phyloP scores from a whole-genome alignment of 2,329 filamentous ascomycete genomes.

The Westerdykella aurantiaca region DNA sequence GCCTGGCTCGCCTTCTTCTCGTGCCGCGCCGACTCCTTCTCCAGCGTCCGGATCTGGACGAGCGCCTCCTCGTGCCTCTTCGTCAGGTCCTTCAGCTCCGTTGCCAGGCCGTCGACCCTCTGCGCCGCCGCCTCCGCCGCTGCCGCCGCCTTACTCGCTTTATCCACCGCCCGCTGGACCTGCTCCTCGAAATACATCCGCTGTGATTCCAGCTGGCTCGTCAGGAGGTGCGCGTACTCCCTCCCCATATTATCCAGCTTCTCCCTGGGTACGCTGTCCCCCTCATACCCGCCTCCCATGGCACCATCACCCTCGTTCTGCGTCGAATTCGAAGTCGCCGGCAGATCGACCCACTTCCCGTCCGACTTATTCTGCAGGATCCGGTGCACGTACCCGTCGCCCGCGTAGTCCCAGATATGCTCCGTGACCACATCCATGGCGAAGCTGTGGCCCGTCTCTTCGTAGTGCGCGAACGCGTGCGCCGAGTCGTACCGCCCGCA shows the following conservation, averaged over 20 bases:
- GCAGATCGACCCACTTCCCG: constrained; percentile 87
- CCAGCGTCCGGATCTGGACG: constrained; percentile 61
- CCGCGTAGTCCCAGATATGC: constrained; percentile 96
- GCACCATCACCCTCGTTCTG: constrained; percentile 5
- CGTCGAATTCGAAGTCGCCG: constrained; percentile 41
- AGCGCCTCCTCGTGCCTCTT: constrained; percentile 46
- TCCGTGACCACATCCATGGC: constrained; percentile 89
- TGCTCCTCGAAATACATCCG: constrained; percentile 91
- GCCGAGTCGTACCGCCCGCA: constrained; percentile 93
- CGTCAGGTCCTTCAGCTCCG: constrained; percentile 51
- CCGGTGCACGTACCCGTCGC: constrained; percentile 91
- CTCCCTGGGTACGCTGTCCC: constrained; percentile 66
- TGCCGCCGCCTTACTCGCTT: constrained; percentile 68
- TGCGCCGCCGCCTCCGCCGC: constrained; percentile 52
- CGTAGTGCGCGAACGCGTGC: constrained; percentile 90
- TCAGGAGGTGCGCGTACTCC: constrained; percentile 92
- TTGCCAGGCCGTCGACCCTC: constrained; percentile 44
- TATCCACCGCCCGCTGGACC: constrained; percentile 81
- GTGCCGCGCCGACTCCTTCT: constrained; percentile 61
- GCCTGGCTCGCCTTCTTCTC: constrained; percentile 60
- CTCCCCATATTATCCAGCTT: constrained; percentile 75
- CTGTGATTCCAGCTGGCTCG: constrained; percentile 87
- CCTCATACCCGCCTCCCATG: constrained; percentile 32
- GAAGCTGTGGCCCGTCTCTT: constrained; percentile 82
- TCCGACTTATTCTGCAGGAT: constrained; percentile 91